Base-by-base conservation (phyloP, 2,329 filamentous ascomycete genomes). In the Metarhizium rileyi region DNA sequence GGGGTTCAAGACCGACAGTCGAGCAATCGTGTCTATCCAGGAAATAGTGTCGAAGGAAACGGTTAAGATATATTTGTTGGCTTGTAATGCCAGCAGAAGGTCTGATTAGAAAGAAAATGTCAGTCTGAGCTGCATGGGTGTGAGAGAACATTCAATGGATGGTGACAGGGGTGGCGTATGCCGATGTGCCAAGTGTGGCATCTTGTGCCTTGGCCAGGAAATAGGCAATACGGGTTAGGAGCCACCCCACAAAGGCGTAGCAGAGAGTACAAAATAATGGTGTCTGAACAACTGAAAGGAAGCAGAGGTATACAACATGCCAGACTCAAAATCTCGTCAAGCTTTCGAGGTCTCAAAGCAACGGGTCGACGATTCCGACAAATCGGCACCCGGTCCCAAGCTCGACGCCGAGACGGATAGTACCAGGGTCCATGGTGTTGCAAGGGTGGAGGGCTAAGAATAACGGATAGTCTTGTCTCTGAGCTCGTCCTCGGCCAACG, bases 301-400 rank as follows among this genome's bases (percentile, higher is more conserved):
- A 30, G 28, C 33, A 36, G 33, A 36, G n/a, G 33, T 8, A n/a
- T 16, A 14, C 38, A 14, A 18, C 38, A 42, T 42, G 38, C 16
- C 38, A 42, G 23, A 16, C 20, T 42, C 20, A 42, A 42, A 42
- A 9, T 9, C 36, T n/a, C 36, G 6, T 12, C n/a, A 40, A 40
- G 36, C 36, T 18, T 23, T 22, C n/a, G 14, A 20, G 20, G n/a
- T 9, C 14, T 42, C n/a, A 14, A 6, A 25, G 22, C 33, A 38
- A 35, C 20, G 12, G 42, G 33, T 38, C 16, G 41, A 30, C 48
- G 14, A 47, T 33, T 46, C 48, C 44, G 44, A 50, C 48, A 47
- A 50, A 50, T 50, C 44, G 48, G 48, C 44, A 46, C 36, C n/a
- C 44, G 27, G 40, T 18, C 47, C 47, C 30, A 50, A 46, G 22